A percentile compares a stretch with the other conserved stretches of the same genome.
phyloP scores from a whole-genome alignment of 1,284 basidiomycete genomes.

The Entoloma clypeatum region DNA sequence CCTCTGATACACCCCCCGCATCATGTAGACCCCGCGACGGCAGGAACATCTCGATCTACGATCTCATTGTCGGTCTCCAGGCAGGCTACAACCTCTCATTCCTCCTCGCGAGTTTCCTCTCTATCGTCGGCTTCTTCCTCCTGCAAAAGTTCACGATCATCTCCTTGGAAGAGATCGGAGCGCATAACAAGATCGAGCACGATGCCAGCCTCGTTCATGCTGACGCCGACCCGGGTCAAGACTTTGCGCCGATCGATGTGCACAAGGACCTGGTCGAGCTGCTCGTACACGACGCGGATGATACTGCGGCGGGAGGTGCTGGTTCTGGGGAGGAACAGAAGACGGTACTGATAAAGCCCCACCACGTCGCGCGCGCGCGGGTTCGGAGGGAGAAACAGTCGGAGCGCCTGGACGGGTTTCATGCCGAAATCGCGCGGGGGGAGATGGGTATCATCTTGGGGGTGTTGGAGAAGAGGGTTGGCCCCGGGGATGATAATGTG shows the following conservation, averaged over 20 bases:
- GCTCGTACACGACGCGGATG: constrained; percentile 30
- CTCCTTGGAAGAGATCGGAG: constrained; percentile 44
- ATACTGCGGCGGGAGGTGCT: constrained; percentile 24
- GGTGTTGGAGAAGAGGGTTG: constrained; percentile 34
- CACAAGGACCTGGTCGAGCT: constrained; percentile 30
- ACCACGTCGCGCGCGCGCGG: constrained; percentile 45
- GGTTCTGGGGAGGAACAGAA: constrained; percentile 18
- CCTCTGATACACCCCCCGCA: not conserved
- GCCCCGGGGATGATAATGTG: constrained; percentile 31
- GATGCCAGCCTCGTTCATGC: constrained; percentile 45
- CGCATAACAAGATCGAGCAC: constrained; percentile 38
- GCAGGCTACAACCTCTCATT: constrained; percentile 52
- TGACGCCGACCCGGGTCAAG: constrained; percentile 31
- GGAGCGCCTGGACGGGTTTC: constrained; percentile 39
- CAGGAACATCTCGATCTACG: constrained; percentile 39
- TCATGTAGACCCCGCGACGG: constrained; percentile 46
- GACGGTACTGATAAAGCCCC: constrained; percentile 30
- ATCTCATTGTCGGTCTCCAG: constrained; percentile 42
- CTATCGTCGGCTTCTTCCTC: constrained; percentile 45
- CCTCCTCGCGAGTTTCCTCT: constrained; percentile 44
- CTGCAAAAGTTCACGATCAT: constrained; percentile 36
- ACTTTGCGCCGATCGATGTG: constrained; percentile 37
- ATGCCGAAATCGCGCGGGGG: constrained; percentile 57
- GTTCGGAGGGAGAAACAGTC: constrained; percentile 43
- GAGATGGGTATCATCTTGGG: constrained; percentile 61